These are phyloP conservation scores for Vigna reflexopilosa DNA, from an alignment of 306 rosid species.

Conservation along the genomic window DNA sequence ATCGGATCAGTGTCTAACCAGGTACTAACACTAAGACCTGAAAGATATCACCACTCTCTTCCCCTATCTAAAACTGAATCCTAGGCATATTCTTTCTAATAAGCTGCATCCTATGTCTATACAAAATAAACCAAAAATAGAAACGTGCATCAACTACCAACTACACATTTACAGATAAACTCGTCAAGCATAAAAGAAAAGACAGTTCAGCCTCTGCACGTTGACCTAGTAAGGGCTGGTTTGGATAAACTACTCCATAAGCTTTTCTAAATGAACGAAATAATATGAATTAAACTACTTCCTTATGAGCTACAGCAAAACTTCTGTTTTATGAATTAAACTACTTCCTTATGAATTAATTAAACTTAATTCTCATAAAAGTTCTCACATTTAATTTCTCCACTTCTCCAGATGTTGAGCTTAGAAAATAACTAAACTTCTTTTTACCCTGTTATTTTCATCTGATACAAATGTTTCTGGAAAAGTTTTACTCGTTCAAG, in stretches of 20 bases:
- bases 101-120: slow-evolving; percentile 16
- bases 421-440: background rate
- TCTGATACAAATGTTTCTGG: no score
- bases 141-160: slow-evolving; percentile 16
- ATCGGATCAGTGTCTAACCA: slow-evolving; percentile 25
- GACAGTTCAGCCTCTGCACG: background rate
- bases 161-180: background rate
- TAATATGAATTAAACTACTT: background rate
- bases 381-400: no score
- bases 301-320: no score
- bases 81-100: background rate
- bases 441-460: background rate
- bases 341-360: background rate
- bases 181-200: background rate
- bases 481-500: background rate
- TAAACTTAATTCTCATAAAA: background rate
- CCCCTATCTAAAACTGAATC: background rate
- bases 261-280: background rate
- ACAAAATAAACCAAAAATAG: slow-evolving; percentile 7
- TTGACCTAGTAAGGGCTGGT: background rate
- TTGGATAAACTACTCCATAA: background rate
- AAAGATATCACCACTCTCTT: slow-evolving; percentile 11
- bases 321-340: background rate
- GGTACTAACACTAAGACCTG: slow-evolving; percentile 4
- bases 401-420: background rate